A percentile compares a stretch with the other conserved stretches of the same genome.
Evolutionary conservation across 352 stramenopile genomes (phyloP).

Genomic region (Phytopythium litorale): DNA sequence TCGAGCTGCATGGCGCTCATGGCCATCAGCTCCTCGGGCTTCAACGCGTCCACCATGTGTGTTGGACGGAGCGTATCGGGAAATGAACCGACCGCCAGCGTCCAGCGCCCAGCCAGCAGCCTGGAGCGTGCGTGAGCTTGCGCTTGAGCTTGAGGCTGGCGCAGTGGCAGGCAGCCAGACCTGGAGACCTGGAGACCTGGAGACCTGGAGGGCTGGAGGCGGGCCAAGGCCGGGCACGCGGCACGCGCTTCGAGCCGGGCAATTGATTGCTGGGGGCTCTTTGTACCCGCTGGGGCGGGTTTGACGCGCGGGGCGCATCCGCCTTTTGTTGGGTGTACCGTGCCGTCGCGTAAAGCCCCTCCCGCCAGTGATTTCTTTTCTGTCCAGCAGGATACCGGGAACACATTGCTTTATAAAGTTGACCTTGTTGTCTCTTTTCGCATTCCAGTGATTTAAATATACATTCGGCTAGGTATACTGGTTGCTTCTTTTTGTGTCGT

Average conservation of each 20-base stretch:
- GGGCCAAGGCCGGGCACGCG: neutral
- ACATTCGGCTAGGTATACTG: neutral
- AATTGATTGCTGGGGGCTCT: constrained; percentile 5
- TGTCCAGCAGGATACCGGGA: neutral
- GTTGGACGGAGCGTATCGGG: neutral
- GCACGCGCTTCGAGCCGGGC: neutral
- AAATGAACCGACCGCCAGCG: neutral
- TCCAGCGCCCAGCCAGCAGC: neutral
- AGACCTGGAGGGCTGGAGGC: neutral
- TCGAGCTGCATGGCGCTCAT: neutral
- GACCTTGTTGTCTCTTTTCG: neutral
- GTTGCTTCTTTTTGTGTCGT: neutral
- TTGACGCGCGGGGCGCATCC: neutral
- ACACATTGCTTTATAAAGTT: neutral
- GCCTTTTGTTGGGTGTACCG: constrained; percentile 6
- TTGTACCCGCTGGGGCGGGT: neutral
- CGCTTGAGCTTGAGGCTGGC: neutral
- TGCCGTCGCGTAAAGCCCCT: constrained; percentile 3
- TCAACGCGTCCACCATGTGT: neutral
- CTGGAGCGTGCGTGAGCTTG: neutral
- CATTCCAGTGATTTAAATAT: neutral
- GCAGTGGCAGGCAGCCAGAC: neutral
- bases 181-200: no score
- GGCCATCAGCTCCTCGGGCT: neutral
- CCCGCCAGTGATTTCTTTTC: constrained; percentile 1